These are phyloP conservation scores for Phialophora chinensis DNA, from an alignment of 2,329 filamentous ascomycete species.

Conservation along the genomic window DNA sequence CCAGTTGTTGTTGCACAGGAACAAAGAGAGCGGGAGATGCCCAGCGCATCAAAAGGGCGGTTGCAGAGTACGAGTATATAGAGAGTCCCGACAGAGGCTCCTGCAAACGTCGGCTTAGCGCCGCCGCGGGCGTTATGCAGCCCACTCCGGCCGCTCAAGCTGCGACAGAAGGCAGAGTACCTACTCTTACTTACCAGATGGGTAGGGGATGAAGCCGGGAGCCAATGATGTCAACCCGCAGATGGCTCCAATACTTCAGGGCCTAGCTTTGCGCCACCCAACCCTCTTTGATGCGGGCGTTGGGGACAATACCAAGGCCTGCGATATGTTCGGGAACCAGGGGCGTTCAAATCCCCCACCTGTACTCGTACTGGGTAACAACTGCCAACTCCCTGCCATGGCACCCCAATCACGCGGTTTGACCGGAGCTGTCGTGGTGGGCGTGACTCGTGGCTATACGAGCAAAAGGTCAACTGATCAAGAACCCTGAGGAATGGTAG, in stretches of 20 bases:
- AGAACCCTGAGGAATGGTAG: not conserved
- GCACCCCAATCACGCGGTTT: conserved; percentile 14
- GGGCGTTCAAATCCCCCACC: conserved; percentile 6
- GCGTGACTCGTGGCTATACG: conserved; percentile 13
- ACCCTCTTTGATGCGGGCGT: not conserved
- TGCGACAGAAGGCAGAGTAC: conserved; percentile 9
- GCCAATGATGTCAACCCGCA: conserved; percentile 32
- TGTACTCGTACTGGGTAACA: not conserved
- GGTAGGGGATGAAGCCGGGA: conserved; percentile 8
- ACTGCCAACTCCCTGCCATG: not conserved
- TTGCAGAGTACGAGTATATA: conserved; percentile 1
- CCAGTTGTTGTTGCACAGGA: conserved; percentile 8
- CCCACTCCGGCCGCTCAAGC: conserved; percentile 19
- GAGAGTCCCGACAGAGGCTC: not conserved
- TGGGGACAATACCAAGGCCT: not conserved
- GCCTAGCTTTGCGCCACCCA: conserved; percentile 16
- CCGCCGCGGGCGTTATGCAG: conserved; percentile 11
- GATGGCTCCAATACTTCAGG: conserved; percentile 12
- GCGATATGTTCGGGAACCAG: not conserved
- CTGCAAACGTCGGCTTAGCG: conserved; percentile 7
- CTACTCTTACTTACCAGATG: conserved; percentile 6
- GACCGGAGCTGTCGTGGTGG: conserved; percentile 1
- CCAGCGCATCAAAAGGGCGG: not conserved
- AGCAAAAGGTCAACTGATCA: conserved; percentile 21
- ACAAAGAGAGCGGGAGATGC: not conserved